Base-by-base conservation (phyloP, 345 rosid genomes). In the Linum trigynum region DNA sequence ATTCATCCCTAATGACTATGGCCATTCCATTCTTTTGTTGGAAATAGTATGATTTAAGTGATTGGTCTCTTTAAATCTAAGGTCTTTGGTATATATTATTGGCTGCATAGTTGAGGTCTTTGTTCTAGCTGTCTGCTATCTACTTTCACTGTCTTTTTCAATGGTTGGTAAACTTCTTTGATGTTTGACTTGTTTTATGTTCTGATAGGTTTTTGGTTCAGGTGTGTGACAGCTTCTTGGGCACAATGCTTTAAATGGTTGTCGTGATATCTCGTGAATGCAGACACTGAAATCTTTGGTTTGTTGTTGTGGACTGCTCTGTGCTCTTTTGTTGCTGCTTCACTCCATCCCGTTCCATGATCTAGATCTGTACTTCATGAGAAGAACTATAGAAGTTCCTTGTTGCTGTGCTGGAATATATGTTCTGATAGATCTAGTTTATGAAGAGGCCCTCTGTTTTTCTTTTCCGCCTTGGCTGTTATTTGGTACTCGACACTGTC, bases 201-300 rank as follows among this genome's bases (percentile, higher is more conserved):
- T 66, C 75, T 72, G 71, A 75, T 66, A 64, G 71, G 63, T 70
- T 61, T 70, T 69, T 75, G 71, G 59, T 70, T 75, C 74, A 70
- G 78, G 78, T 70, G 74, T 45, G 6, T 69, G 74, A 70, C 74
- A 67, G 78, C 78, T 67, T 70, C 74, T 66, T 75, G 78, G 78
- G 65, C 51, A 62, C 71, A 70, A 65, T 70, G 71, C 74, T 75
- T 75, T 66, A 75, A 66, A 66, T 70, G 74, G 71, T 75, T 75
- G 70, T 75, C 71, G 71, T 75, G 78, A 67, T 74, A 23, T 23
- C 69, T 65, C 70, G 64, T 74, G 73, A 69, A 61, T 74, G 74
- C 74, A 67, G 67, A 67, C 74, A 70, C 59, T 74, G 74, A 75
- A 64, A 70, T 75, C 74, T 70, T 70, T 70, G 71, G 57, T 66